Percentiles rank a stretch among this genome's conserved stretches.
Evolutionary conservation across 2,329 filamentous ascomycete genomes (phyloP).

Genomic region (Diplocarpon rosae): DNA sequence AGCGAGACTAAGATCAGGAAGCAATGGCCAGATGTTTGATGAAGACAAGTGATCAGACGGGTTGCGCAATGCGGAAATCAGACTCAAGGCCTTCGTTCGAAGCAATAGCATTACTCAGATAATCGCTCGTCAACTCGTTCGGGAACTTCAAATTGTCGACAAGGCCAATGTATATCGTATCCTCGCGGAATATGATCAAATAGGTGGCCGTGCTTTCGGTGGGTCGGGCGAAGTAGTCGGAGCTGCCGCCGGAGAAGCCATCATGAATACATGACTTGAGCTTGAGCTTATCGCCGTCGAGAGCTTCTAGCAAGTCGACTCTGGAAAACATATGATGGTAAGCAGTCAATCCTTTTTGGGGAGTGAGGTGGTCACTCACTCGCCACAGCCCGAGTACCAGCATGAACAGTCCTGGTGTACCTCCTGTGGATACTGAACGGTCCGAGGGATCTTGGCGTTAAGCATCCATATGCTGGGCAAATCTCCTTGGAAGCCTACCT

Average conservation of each 20-base stretch:
- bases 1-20: no score
- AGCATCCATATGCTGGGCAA: slow-evolving; percentile 69
- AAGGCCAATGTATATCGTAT: slow-evolving; percentile 1
- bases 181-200: slow-evolving; percentile 46
- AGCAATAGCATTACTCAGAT: background rate
- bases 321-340: slow-evolving; percentile 31
- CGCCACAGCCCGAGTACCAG: slow-evolving; percentile 60
- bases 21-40: no score
- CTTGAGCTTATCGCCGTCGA: slow-evolving; percentile 51
- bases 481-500: slow-evolving; percentile 44
- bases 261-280: slow-evolving; percentile 63
- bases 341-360: slow-evolving; percentile 27
- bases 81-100: background rate
- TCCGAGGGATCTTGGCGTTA: slow-evolving; percentile 61
- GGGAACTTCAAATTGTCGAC: background rate
- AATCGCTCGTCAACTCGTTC: background rate
- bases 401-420: slow-evolving; percentile 47
- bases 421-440: slow-evolving; percentile 52
- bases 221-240: slow-evolving; percentile 63
- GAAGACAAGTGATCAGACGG: no score
- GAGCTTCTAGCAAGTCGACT: slow-evolving; percentile 64
- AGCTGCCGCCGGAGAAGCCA: slow-evolving; percentile 51
- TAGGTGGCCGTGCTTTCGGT: slow-evolving; percentile 32
- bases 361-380: slow-evolving; percentile 6
- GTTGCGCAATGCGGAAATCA: slow-evolving; percentile 1